Base-by-base conservation (phyloP, 2,329 filamentous ascomycete genomes). In the Herpotrichia juniperi region DNA sequence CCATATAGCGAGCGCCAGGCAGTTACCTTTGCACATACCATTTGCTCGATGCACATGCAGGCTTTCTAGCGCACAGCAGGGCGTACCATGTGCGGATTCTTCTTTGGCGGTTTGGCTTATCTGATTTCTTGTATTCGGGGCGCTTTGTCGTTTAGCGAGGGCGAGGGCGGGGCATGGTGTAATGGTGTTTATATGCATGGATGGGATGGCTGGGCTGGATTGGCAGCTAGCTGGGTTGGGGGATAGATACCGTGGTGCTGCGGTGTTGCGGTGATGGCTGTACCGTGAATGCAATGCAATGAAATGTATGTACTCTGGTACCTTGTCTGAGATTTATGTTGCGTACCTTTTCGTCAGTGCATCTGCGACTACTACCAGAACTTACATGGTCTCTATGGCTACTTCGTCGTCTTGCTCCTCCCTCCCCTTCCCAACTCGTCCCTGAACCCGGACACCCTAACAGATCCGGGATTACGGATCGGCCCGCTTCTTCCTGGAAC, bases 131-230 rank as follows among this genome's bases (percentile, higher is more conserved):
- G 9, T 24, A 14, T 24, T 24, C 8, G 22, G 22, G 3, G 3
- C 3, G 6, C 16, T 40, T n/a, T 25, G 19, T 40, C 12, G 19
- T 37, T 37, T 6, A 21, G 37, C 19, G 37, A 3, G 3, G 2
- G 14, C 14, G 26, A 28, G 7, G 7, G 7, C 19, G 25, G 22
- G 37, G 17, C 9, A 24, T 40, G 37, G 37, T 40, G 37, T 40
- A 40, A 40, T 40, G 37, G 37, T 40, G 31, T 24, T 40, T 24
- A 24, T 24, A 40, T 40, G 37, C 37, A 40, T 40, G 37, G 34
- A 39, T 11, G 5, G 31, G 9, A 10, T 10, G 31, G 31, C 9
- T 34, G 31, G 31, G n/a, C 5, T n/a, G 31, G 31, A n/a, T 5
- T 34, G 31, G 10, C 31, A 7, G 26, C 7, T 34, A n/a, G 9